Evolutionary conservation across 139 green algal genomes (phyloP).

Genomic region (Edaphochlamys debaryana): DNA sequence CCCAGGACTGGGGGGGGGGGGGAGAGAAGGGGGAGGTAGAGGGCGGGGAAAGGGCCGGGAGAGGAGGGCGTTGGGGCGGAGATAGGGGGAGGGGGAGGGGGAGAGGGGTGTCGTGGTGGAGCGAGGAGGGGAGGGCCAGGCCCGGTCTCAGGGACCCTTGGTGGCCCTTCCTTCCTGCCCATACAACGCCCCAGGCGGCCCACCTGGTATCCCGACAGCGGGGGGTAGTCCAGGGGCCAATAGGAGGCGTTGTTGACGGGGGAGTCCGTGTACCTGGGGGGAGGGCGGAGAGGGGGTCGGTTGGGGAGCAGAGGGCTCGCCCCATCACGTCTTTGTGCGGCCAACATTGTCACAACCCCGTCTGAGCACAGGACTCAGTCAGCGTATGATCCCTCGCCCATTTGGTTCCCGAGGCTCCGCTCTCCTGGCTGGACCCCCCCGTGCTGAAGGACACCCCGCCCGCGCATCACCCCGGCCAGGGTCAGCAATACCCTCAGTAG

Average conservation of each 20-base stretch:
- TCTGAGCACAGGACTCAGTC: too few relatives aligned
- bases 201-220: constrained; percentile 94
- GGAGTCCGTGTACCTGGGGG: constrained; percentile 51
- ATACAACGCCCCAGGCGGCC: not conserved
- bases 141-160: not conserved
- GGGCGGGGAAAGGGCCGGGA: not conserved
- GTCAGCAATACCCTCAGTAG: too few relatives aligned
- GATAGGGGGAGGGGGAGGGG: not conserved
- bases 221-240: constrained; percentile 98
- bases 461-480: too few relatives aligned
- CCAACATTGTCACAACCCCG: not conserved
- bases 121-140: not conserved
- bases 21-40: not conserved
- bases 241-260: constrained; percentile 64
- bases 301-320: not conserved
- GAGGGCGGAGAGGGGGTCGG: not conserved
- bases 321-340: too few relatives aligned
- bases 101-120: not conserved
- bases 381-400: too few relatives aligned
- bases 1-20: constrained; percentile 70
- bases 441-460: too few relatives aligned
- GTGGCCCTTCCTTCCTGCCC: not conserved
- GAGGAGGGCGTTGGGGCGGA: too few relatives aligned
- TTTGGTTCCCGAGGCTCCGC: too few relatives aligned
- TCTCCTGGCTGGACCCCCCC: too few relatives aligned